Evolutionary conservation across 2,329 filamentous ascomycete genomes (phyloP).

Genomic region (Cladophialophora yegresii): DNA sequence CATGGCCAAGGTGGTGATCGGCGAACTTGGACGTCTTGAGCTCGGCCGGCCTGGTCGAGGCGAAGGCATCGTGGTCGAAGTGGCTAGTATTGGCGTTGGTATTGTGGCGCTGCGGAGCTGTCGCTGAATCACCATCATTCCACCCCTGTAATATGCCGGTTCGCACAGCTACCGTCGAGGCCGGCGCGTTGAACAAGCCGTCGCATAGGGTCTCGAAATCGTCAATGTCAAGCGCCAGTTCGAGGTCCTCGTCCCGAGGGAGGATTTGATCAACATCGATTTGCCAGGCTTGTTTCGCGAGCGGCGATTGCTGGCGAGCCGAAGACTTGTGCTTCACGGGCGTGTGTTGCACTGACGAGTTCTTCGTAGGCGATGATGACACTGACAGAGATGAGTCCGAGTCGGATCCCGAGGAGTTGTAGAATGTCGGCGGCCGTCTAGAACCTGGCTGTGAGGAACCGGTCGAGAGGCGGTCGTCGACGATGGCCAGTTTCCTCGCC

Average conservation of each 20-base stretch:
- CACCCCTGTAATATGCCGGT: slow-evolving; percentile 7
- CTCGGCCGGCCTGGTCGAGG: neutral
- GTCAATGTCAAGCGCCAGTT: slow-evolving; percentile 27
- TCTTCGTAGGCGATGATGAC: slow-evolving; percentile 5
- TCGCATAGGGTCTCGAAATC: slow-evolving; percentile 31
- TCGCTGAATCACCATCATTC: neutral
- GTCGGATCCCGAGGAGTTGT: slow-evolving; percentile 22
- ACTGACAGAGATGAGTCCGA: slow-evolving; percentile 4
- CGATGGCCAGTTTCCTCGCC: slow-evolving; percentile 22
- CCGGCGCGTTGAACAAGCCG: slow-evolving; percentile 25
- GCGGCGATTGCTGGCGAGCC: neutral
- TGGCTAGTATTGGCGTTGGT: neutral
- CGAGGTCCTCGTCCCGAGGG: slow-evolving; percentile 21
- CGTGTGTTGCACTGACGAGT: slow-evolving; percentile 13
- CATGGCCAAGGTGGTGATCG: neutral
- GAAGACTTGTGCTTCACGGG: slow-evolving; percentile 5
- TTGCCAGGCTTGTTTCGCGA: slow-evolving; percentile 17
- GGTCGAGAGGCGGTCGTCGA: slow-evolving; percentile 17
- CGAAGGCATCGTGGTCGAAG: neutral
- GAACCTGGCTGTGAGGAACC: slow-evolving; percentile 5
- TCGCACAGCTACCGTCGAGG: neutral
- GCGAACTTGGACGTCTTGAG: slow-evolving; percentile 3
- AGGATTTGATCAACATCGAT: slow-evolving; percentile 22
- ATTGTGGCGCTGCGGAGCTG: neutral
- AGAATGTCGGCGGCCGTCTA: slow-evolving; percentile 18